A percentile compares a stretch with the other conserved stretches of the same genome.
Evolutionary conservation across 2,329 filamentous ascomycete genomes (phyloP).

Genomic region (Didymella pinodella): DNA sequence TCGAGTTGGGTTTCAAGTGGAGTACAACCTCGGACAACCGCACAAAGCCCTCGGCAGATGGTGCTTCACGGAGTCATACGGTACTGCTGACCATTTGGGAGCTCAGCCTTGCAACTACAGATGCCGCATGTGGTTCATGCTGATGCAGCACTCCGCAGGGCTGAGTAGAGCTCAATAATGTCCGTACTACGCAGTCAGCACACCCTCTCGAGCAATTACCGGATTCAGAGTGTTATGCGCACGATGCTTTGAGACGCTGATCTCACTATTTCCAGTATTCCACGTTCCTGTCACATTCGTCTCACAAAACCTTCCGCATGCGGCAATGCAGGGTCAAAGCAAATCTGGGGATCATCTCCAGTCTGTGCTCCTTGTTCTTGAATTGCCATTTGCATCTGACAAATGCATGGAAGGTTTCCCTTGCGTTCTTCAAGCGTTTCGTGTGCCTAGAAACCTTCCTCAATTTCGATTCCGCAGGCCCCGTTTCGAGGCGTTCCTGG

Average conservation of each 20-base stretch:
- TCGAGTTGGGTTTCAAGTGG: slow-evolving; percentile 3
- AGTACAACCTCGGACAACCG: slow-evolving; percentile 9
- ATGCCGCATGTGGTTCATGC: slow-evolving; percentile 15
- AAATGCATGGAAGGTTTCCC: slow-evolving; percentile 4
- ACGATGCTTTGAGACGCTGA: slow-evolving; percentile 14
- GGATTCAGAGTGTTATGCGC: slow-evolving; percentile 13
- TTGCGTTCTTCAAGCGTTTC: slow-evolving; percentile 1
- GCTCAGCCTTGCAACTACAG: slow-evolving; percentile 13
- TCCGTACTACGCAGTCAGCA: slow-evolving; percentile 43
- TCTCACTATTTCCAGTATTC: slow-evolving; percentile 22
- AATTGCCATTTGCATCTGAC: slow-evolving; percentile 12
- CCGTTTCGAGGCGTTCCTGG: slow-evolving; percentile 7
- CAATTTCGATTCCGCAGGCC: not conserved
- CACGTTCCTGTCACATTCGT: slow-evolving; percentile 15
- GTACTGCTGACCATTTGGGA: slow-evolving; percentile 12
- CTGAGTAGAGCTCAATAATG: slow-evolving; percentile 41
- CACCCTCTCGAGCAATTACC: slow-evolving; percentile 24
- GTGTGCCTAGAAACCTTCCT: slow-evolving; percentile 17
- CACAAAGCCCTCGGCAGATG: slow-evolving; percentile 9
- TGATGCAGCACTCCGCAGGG: slow-evolving; percentile 34
- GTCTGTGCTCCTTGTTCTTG: slow-evolving; percentile 22
- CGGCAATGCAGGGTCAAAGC: slow-evolving; percentile 13
- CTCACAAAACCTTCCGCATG: slow-evolving; percentile 23
- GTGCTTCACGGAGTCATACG: slow-evolving; percentile 5
- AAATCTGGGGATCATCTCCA: slow-evolving; percentile 25